Percentiles rank a stretch among this genome's conserved stretches.
These are phyloP conservation scores for Tylopilus intermedius DNA, from an alignment of 768 basidiomycete genomes.

Conservation along the genomic window DNA sequence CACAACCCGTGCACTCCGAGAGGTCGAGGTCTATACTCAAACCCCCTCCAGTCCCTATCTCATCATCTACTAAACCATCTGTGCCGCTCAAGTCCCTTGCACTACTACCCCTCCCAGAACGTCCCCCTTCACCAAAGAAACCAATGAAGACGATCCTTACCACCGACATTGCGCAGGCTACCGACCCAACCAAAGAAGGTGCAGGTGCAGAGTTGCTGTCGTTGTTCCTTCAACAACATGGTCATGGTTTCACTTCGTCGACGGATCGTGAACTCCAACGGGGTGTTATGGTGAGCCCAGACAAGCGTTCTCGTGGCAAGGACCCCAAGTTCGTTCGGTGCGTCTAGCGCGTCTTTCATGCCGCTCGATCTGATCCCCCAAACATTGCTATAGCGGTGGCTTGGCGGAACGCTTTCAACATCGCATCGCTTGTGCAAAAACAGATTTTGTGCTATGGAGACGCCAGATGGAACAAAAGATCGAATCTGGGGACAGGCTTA, in stretches of 20 bases:
- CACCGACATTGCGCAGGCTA: slow-evolving; percentile 49
- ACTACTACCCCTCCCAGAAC: slow-evolving; percentile 26
- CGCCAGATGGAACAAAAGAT: slow-evolving; percentile 42
- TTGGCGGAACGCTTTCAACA: slow-evolving; percentile 48
- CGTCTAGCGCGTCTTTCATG: slow-evolving; percentile 10
- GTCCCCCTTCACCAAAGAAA: slow-evolving; percentile 27
- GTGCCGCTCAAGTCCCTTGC: slow-evolving; percentile 22
- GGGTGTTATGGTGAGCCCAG: slow-evolving; percentile 56
- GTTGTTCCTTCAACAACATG: slow-evolving; percentile 48
- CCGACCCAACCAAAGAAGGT: slow-evolving; percentile 47
- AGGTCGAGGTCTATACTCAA: slow-evolving; percentile 26
- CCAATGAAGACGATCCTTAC: slow-evolving; percentile 46
- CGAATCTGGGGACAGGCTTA: slow-evolving; percentile 24
- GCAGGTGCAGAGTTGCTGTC: slow-evolving; percentile 48
- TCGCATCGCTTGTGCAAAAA: slow-evolving; percentile 39
- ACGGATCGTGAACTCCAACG: slow-evolving; percentile 38
- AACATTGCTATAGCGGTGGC: slow-evolving; percentile 41
- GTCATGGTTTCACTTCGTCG: slow-evolving; percentile 32
- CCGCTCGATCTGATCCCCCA: not conserved
- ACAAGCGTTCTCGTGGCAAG: slow-evolving; percentile 44
- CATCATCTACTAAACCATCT: slow-evolving; percentile 8
- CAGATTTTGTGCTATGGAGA: slow-evolving; percentile 49
- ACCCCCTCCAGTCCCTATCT: slow-evolving; percentile 23
- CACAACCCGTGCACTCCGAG: slow-evolving; percentile 6
- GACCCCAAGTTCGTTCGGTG: slow-evolving; percentile 46